phyloP scores from a whole-genome alignment of 768 basidiomycete species.

The Amanita brunnescens region DNA sequence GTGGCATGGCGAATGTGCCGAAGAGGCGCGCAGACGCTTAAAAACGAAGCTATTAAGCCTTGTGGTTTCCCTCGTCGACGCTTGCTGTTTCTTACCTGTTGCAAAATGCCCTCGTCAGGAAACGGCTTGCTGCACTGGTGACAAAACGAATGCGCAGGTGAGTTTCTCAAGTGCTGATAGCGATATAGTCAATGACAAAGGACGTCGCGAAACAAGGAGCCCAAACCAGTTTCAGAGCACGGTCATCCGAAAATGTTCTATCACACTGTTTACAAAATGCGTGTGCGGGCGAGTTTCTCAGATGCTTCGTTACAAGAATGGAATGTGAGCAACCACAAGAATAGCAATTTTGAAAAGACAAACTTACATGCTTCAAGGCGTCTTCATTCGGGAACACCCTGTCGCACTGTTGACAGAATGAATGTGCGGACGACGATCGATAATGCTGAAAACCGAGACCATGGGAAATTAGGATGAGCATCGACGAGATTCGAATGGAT shows the following conservation, averaged over 20 bases:
- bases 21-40: background rate
- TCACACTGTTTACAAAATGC: background rate
- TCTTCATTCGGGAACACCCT: background rate
- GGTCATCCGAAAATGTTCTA: background rate
- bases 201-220: background rate
- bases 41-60: background rate
- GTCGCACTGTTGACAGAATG: background rate
- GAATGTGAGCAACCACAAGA: no score
- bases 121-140: background rate
- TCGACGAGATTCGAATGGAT: background rate
- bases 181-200: background rate
- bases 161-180: background rate
- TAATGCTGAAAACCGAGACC: background rate
- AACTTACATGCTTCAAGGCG: background rate
- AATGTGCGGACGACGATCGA: background rate
- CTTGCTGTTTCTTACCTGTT: background rate
- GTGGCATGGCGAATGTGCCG: background rate
- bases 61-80: background rate
- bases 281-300: background rate
- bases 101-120: background rate
- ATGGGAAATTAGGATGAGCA: background rate
- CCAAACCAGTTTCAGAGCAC: background rate
- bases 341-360: background rate
- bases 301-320: background rate
- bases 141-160: slow-evolving; percentile 1